Conservation (phyloP, 805 yeast species). For the Debaryomyces hansenii region DNA sequence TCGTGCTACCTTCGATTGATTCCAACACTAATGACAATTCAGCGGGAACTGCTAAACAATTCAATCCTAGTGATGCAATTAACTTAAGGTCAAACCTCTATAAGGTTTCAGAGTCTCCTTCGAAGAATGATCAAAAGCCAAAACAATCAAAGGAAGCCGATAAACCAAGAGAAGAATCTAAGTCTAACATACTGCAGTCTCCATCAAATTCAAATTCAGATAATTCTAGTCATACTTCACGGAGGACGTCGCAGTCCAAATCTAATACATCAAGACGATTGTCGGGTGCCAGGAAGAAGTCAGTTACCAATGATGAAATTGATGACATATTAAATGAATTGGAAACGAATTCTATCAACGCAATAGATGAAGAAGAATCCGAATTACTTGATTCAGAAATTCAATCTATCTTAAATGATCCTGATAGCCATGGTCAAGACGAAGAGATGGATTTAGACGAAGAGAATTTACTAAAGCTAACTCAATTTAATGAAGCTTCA, state of each 20-base stretch:
- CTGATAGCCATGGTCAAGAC: constrained; percentile 11
- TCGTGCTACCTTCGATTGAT: constrained; percentile 76
- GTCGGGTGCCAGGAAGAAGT: constrained; percentile 36
- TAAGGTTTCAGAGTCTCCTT: constrained; percentile 12
- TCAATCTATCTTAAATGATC: constrained; percentile 28
- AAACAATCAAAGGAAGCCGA: not conserved
- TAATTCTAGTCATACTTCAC: not conserved
- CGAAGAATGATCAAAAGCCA: constrained; percentile 2
- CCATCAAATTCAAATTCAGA: constrained; percentile 1
- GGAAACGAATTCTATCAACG: constrained; percentile 31
- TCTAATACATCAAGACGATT: constrained; percentile 21
- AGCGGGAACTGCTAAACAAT: constrained; percentile 28
- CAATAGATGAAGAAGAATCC: constrained; percentile 27
- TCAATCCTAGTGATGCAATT: constrained; percentile 64
- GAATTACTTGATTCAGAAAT: constrained; percentile 33
- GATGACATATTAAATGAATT: constrained; percentile 36
- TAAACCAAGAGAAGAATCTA: not conserved
- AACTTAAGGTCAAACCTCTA: constrained; percentile 54
- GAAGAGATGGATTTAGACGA: constrained; percentile 12
- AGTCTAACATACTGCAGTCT: not conserved
- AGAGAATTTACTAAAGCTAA: constrained; percentile 16
- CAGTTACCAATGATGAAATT: constrained; percentile 40
- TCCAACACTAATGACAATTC: constrained; percentile 29
- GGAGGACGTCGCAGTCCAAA: not conserved
- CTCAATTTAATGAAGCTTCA: constrained; percentile 22